Conservation (phyloP, 208 protist species). For the Trypanosoma caninum region DNA sequence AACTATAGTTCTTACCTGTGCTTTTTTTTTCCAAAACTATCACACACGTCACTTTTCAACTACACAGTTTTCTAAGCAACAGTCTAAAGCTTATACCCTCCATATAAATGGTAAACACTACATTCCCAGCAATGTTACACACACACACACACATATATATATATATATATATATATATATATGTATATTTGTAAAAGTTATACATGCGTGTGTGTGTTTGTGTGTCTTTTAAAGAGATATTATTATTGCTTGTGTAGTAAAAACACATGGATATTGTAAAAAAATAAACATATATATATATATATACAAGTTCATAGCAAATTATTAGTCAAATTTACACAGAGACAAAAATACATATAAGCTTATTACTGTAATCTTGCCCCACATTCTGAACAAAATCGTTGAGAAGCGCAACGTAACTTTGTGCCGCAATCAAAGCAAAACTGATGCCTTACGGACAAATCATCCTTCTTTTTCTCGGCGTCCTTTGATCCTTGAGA, state of each 20-base stretch:
- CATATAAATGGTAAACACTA: too few species aligned
- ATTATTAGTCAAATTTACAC: background rate
- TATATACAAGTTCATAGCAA: conserved; percentile 1
- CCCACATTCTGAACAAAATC: conserved; percentile 70
- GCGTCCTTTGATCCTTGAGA: background rate
- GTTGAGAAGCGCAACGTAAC: conserved; percentile 20
- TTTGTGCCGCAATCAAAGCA: conserved; percentile 68
- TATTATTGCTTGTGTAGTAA: too few species aligned
- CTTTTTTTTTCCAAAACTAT: too few species aligned
- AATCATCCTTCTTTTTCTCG: background rate
- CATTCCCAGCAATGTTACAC: too few species aligned
- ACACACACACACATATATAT: background rate
- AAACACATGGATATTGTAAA: too few species aligned
- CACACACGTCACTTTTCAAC: too few species aligned
- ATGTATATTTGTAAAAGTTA: background rate
- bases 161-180: background rate
- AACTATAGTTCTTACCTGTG: too few species aligned
- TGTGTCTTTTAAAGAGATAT: background rate
- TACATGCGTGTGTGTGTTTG: background rate
- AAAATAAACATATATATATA: conserved; percentile 4
- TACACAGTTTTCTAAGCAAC: too few species aligned
- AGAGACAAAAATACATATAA: background rate
- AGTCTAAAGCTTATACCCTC: too few species aligned
- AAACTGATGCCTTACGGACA: conserved; percentile 22
- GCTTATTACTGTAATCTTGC: conserved; percentile 28